Percentiles rank a stretch among this genome's conserved stretches.
Evolutionary conservation across 139 green algal species (phyloP).

Genomic region (Yamagishiella unicocca): DNA sequence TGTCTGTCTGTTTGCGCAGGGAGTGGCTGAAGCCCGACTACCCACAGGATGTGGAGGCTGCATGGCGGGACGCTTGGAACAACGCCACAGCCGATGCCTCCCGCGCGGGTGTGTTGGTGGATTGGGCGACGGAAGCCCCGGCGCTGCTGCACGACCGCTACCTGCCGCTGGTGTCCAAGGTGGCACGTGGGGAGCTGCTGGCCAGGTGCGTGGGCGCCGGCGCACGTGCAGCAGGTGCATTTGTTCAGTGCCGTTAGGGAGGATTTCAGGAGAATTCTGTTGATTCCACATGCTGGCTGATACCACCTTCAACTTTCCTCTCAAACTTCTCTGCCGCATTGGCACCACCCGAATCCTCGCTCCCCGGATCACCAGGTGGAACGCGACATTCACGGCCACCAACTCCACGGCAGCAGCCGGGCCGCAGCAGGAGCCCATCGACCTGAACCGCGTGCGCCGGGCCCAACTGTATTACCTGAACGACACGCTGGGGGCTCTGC

Average conservation of each 20-base stretch:
- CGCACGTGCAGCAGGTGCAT: too few relatives aligned
- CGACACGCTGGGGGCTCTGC: neutral
- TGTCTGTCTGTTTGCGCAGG: too few relatives aligned
- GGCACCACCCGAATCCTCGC: too few relatives aligned
- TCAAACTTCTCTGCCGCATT: too few relatives aligned
- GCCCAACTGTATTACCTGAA: neutral
- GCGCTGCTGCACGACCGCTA: neutral
- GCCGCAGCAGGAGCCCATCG: neutral
- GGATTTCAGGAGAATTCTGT: too few relatives aligned
- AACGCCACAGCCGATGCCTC: slow-evolving; percentile 3
- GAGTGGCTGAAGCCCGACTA: slow-evolving; percentile 11
- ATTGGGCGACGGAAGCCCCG: neutral
- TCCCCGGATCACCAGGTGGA: neutral
- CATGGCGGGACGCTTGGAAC: neutral
- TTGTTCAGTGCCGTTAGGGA: too few relatives aligned
- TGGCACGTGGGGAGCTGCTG: neutral
- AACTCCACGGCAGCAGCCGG: neutral
- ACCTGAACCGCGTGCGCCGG: neutral
- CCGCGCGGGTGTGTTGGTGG: neutral
- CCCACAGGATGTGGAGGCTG: neutral
- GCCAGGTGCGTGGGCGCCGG: neutral
- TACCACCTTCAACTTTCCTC: too few relatives aligned
- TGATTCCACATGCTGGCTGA: too few relatives aligned
- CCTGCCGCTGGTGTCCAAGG: neutral
- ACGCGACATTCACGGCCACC: neutral